These are phyloP conservation scores for Pleurotus platypus DNA, from an alignment of 768 basidiomycete species.

Conservation along the genomic window DNA sequence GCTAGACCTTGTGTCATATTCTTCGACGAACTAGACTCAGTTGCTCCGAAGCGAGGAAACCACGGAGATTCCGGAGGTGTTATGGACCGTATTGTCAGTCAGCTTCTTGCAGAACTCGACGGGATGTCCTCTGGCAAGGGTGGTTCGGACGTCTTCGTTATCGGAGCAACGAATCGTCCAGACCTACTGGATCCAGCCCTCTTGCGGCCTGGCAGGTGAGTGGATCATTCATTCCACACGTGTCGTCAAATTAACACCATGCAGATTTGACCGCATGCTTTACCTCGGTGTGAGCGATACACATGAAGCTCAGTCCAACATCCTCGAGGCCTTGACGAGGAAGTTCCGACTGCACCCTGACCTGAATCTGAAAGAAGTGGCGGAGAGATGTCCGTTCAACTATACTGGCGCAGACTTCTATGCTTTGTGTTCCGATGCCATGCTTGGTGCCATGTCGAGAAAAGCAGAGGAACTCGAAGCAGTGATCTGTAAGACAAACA, in stretches of 20 bases:
- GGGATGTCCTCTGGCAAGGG: constrained; percentile 69
- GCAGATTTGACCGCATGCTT: constrained; percentile 93
- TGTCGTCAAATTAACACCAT: not conserved
- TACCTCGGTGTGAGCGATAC: constrained; percentile 92
- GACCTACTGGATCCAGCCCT: constrained; percentile 89
- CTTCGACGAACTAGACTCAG: constrained; percentile 93
- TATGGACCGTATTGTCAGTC: constrained; percentile 97
- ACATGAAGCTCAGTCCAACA: constrained; percentile 80
- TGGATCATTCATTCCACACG: constrained; percentile 4
- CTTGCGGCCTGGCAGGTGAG: constrained; percentile 81
- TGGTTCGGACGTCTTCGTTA: constrained; percentile 83
- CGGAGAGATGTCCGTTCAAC: constrained; percentile 81
- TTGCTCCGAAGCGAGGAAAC: constrained; percentile 92
- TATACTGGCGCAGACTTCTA: constrained; percentile 99
- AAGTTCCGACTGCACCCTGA: constrained; percentile 81
- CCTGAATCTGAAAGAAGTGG: constrained; percentile 61
- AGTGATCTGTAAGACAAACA: constrained; percentile 54
- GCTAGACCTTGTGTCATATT: constrained; percentile 95
- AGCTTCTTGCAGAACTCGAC: constrained; percentile 90
- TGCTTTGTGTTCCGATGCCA: constrained; percentile 93
- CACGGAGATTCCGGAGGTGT: constrained; percentile 97
- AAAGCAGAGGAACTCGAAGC: constrained; percentile 78
- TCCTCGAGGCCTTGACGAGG: constrained; percentile 85
- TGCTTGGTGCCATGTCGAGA: constrained; percentile 91
- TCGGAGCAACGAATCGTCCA: constrained; percentile 94